Evolutionary conservation across 2,329 filamentous ascomycete genomes (phyloP).

Genomic region (Cordyceps militaris): DNA sequence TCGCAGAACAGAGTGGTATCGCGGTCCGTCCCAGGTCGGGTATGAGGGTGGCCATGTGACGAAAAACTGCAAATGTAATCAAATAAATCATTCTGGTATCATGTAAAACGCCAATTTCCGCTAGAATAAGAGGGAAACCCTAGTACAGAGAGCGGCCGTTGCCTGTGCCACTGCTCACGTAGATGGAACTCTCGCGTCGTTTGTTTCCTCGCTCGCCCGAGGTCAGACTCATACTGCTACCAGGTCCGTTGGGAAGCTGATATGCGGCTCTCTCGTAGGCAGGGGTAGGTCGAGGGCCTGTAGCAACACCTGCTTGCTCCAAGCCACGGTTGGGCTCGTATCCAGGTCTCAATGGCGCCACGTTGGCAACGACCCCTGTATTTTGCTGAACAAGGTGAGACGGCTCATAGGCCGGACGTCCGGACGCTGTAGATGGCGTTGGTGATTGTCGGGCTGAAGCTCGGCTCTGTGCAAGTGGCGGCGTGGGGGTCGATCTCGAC

Average conservation of each 20-base stretch:
- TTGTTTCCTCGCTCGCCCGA: constrained; percentile 32
- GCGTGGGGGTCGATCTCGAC: constrained; percentile 40
- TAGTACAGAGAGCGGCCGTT: not conserved
- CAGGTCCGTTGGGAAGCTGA: constrained; percentile 21
- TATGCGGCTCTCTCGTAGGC: constrained; percentile 33
- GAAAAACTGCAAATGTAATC: not conserved
- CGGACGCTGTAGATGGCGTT: constrained; percentile 33
- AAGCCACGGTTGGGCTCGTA: constrained; percentile 38
- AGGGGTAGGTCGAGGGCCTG: constrained; percentile 20
- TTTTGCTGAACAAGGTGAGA: constrained; percentile 31
- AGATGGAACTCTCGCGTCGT: constrained; percentile 55
- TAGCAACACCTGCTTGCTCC: constrained; percentile 6
- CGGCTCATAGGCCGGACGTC: constrained; percentile 36
- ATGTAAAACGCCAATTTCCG: constrained; percentile 1
- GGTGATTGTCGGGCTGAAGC: constrained; percentile 31
- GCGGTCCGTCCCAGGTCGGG: not conserved
- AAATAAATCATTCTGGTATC: constrained; percentile 7
- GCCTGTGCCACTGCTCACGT: constrained; percentile 35
- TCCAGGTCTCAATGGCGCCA: constrained; percentile 29
- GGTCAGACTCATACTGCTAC: constrained; percentile 15
- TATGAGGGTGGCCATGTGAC: not conserved
- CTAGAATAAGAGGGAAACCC: not conserved
- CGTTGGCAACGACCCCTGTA: constrained; percentile 23
- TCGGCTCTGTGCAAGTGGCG: constrained; percentile 34
- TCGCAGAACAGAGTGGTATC: constrained; percentile 18